Conservation (phyloP, 2,329 filamentous ascomycete species). For the Gliomastix tumulicola region DNA sequence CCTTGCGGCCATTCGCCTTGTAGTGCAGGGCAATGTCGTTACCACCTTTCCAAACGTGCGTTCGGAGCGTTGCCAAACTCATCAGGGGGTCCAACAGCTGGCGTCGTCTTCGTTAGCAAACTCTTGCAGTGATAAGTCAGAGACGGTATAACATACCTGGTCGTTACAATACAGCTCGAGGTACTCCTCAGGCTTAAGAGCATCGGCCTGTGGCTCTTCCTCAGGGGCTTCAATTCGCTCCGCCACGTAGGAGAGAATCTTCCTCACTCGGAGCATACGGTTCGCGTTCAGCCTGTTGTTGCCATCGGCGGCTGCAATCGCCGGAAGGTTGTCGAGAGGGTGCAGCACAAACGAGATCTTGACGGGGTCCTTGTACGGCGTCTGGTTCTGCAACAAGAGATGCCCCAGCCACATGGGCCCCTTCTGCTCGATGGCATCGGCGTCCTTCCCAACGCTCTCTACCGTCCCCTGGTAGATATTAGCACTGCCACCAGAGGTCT, state of each 20-base stretch:
- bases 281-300: constrained; percentile 94
- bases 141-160: constrained; percentile 48
- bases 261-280: constrained; percentile 90
- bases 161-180: constrained; percentile 93
- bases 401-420: constrained; percentile 92
- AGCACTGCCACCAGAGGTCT: constrained; percentile 60
- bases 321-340: constrained; percentile 68
- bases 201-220: constrained; percentile 49
- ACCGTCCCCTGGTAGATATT: constrained; percentile 92
- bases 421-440: constrained; percentile 76
- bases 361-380: constrained; percentile 81
- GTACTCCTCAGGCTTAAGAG: constrained; percentile 80
- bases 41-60: constrained; percentile 92
- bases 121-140: not conserved
- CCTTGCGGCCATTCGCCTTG: constrained; percentile 82
- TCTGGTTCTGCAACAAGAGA: constrained; percentile 73
- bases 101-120: not conserved
- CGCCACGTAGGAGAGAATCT: constrained; percentile 86
- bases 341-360: constrained; percentile 94
- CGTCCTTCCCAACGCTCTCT: constrained; percentile 66
- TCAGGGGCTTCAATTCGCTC: constrained; percentile 78
- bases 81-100: constrained; percentile 70
- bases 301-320: constrained; percentile 66
- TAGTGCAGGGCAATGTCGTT: constrained; percentile 88
- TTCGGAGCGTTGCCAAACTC: constrained; percentile 87